Evolutionary conservation across 495 filamentous ascomycete species (phyloP), one percentile per base, ranked within the genome.

Genomic region (Podospora didyma): DNA sequence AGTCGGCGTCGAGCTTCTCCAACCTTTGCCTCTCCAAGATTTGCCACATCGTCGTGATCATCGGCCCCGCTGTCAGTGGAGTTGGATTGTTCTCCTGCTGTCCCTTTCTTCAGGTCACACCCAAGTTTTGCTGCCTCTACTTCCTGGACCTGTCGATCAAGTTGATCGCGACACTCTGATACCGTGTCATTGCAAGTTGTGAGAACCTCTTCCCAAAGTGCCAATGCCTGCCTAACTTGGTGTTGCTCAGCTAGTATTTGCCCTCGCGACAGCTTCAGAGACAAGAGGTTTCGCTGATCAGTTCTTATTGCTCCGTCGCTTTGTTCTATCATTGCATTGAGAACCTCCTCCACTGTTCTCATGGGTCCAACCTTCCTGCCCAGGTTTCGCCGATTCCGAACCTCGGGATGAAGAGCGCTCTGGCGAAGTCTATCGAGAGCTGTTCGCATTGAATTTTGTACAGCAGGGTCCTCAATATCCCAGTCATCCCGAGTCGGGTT

Each of bases 251-350:
- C 91, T 28, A 88, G 68, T 7, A 96, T 68, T 60, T 95, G 92
- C 2, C 90, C 93, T 28, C 83, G 77, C 6, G 77, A 72, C 19
- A 95, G 63, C 57, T 82, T 84, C 10, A 78, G 77, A 1, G 81
- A 63, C 0, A 95, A 74, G 14, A 86, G 71, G 9, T 69, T 65
- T 21, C 92, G 80, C 62, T 96, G 85, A 50, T 94, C 86, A 0
- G 80, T 68, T 23, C 84, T 78, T 19, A 89, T 79, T 2, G 71
- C 60, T 19, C 74, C 71, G 24, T 91, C 86, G 14, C 85, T 89
- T 54, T 90, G 81, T 22, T 96, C 92, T 55, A 96, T 85, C 93
- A 97, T 96, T 3, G 86, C 84, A 41, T 89, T 84, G 21, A 97
- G 73, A 2, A 96, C 90, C 63, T 97, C 87, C 16, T 81, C 79